Evolutionary conservation across 148 eudicot species (phyloP), one percentile per base, ranked within the genome.

Genomic region (Rhododendron williamsianum): DNA sequence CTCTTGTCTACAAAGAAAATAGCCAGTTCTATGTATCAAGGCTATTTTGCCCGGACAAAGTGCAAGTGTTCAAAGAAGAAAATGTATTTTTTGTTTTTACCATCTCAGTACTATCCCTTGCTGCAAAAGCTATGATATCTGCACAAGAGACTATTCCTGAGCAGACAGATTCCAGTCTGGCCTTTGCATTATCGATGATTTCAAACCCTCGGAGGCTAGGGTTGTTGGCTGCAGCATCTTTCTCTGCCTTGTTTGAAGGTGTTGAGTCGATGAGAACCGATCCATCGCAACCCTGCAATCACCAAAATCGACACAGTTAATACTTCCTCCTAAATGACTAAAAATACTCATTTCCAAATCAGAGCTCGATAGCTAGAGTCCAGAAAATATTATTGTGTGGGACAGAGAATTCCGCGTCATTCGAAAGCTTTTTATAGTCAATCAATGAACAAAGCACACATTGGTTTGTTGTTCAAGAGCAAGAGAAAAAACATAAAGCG

Each of bases 51-150:
- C 4, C 7, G 63, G 12, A 33, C 7, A 54, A 10, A 4, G 1
- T 58, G 65, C 3, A 74, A 84, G 74, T 35, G 43, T 65, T 18
- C 63, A 35, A 43, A 80, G 18, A 54, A 10, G 52, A 58, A 27
- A 10, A 84, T 33, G 6, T 71, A 13, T 30, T 4, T 71, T 71
- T 71, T 73, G 1, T 65, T 43, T 84, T 89, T 93, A 93, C 98
- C 84, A 94, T 89, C 84, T 92, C 96, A 2, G 92, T 73, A 35
- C 91, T 87, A 73, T 94, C 98, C 82, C 98, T 93, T 36, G 99
- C 98, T 60, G 99, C 99, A 87, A 86, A 95, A 33, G 99, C 99
- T 9, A 93, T 30, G 80, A 96, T 96, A 87, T 96, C 99, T 76
- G 99, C 99, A 86, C 99, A 96, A 1, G 96, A 93, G 38, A 95